A percentile compares a stretch with the other conserved stretches of the same genome.
These are phyloP conservation scores for Lasiodiplodia sp. DNA, from an alignment of 2,329 filamentous ascomycete species.

Conservation along the genomic window DNA sequence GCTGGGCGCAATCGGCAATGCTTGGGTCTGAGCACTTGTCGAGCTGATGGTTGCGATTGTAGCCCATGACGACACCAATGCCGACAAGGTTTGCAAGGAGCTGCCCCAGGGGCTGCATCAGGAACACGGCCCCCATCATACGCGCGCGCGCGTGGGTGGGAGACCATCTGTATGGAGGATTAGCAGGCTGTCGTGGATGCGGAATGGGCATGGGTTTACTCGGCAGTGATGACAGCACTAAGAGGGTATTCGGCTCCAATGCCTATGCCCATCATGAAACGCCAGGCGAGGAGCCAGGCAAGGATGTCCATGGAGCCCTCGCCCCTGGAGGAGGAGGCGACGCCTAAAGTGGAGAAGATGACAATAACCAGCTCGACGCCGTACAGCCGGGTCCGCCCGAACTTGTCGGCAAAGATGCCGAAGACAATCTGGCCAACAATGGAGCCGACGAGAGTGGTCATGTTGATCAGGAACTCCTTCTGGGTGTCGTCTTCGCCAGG, in stretches of 20 bases:
- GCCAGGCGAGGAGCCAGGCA: constrained; percentile 50
- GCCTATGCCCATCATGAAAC: constrained; percentile 50
- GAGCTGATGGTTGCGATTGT: constrained; percentile 22
- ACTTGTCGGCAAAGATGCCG: constrained; percentile 47
- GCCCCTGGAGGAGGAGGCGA: constrained; percentile 48
- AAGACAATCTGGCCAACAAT: constrained; percentile 49
- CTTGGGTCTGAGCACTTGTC: not conserved
- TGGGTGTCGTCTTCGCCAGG: constrained; percentile 35
- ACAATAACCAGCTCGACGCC: constrained; percentile 51
- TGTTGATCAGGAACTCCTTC: constrained; percentile 44
- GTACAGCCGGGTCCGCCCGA: constrained; percentile 50
- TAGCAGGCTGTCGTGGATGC: not conserved
- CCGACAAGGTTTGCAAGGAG: constrained; percentile 32
- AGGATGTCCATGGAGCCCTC: constrained; percentile 47
- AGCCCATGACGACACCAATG: constrained; percentile 27
- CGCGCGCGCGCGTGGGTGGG: constrained; percentile 38
- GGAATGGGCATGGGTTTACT: constrained; percentile 32
- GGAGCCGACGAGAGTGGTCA: constrained; percentile 49
- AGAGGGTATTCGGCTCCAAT: constrained; percentile 50
- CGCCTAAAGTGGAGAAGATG: constrained; percentile 48
- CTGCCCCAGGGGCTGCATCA: constrained; percentile 53
- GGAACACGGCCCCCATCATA: constrained; percentile 53
- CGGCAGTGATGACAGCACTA: constrained; percentile 48
- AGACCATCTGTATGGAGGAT: not conserved
- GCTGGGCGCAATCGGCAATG: constrained; percentile 40